Evolutionary conservation across 768 basidiomycete species (phyloP).

Genomic region (Boletus eberwhitei): DNA sequence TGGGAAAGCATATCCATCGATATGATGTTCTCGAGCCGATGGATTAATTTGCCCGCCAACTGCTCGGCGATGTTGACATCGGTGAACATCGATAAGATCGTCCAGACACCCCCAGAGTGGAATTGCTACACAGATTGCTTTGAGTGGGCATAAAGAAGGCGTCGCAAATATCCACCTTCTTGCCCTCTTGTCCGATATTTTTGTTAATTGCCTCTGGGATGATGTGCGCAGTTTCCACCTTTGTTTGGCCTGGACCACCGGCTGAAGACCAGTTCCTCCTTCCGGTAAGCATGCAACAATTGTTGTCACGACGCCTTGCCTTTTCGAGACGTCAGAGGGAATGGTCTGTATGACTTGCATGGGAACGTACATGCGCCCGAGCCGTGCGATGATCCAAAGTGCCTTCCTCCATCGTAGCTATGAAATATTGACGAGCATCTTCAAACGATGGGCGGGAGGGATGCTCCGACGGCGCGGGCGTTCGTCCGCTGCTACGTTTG

Average conservation of each 20-base stretch:
- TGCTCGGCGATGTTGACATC: neutral
- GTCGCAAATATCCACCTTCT: neutral
- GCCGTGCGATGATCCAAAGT: neutral
- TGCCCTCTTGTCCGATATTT: rapidly evolving
- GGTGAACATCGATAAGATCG: neutral
- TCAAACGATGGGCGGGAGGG: neutral
- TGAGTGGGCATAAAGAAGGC: too few species aligned
- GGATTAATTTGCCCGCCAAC: neutral
- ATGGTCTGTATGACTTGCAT: too few species aligned
- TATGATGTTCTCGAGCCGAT: neutral
- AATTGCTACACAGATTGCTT: too few species aligned
- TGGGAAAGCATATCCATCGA: neutral
- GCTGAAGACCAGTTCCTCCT: neutral
- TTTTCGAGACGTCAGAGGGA: neutral
- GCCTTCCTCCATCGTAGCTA: neutral
- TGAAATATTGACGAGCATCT: neutral
- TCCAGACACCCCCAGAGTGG: neutral
- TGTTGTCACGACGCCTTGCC: neutral
- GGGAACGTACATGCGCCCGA: neutral
- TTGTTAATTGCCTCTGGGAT: neutral
- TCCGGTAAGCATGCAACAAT: neutral
- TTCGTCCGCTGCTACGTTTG: neutral
- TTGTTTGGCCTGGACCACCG: neutral
- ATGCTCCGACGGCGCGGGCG: neutral
- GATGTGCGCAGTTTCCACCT: neutral